A percentile compares a stretch with the other conserved stretches of the same genome.
Conservation (phyloP, 768 basidiomycete genomes). For the Tulasnella sp. region DNA sequence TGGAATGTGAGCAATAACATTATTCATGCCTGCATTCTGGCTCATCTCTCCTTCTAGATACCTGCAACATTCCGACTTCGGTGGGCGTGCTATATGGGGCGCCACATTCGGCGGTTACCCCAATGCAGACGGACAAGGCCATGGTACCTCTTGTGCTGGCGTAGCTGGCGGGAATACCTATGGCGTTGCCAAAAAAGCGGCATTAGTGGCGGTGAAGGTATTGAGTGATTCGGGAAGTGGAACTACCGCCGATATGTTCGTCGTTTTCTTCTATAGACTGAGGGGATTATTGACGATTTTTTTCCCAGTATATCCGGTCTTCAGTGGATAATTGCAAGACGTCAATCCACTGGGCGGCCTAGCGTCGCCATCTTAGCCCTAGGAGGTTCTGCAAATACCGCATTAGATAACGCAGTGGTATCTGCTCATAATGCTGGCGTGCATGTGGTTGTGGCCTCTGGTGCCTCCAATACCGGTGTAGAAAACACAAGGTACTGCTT, state of each 20-base stretch:
- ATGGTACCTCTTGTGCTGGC: not conserved
- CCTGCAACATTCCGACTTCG: constrained; percentile 1
- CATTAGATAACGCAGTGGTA: not conserved
- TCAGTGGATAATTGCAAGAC: not conserved
- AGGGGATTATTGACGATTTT: not conserved
- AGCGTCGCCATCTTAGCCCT: not conserved
- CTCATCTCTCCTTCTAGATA: no score
- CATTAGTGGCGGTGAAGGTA: no score
- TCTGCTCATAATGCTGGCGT: not conserved
- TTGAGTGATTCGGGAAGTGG: not conserved
- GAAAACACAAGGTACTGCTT: no score
- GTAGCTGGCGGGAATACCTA: not conserved
- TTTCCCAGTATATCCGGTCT: no score
- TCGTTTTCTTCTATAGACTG: not conserved
- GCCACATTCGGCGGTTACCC: no score
- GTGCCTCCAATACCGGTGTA: no score
- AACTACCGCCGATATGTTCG: constrained; percentile 7
- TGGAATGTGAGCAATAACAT: no score
- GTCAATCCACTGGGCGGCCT: not conserved
- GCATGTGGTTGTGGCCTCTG: no score
- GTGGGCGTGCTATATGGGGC: not conserved
- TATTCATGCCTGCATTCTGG: no score
- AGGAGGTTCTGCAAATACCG: not conserved
- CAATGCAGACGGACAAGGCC: not conserved
- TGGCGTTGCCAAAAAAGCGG: no score